Evolutionary conservation across 768 basidiomycete species (phyloP).

Genomic region (Galerina sulciceps): DNA sequence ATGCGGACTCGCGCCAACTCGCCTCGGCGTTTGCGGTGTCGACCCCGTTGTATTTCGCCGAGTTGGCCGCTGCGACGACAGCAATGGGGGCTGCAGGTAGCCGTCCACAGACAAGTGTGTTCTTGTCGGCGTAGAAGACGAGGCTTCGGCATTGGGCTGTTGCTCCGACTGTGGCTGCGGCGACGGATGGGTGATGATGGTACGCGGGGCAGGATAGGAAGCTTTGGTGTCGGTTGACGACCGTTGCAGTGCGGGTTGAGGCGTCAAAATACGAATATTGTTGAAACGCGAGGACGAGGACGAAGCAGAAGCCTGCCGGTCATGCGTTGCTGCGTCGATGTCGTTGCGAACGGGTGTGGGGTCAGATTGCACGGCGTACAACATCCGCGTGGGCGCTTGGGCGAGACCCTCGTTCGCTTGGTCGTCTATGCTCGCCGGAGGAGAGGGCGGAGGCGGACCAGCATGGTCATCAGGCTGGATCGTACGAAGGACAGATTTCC

Average conservation of each 20-base stretch:
- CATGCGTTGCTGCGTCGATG: not conserved
- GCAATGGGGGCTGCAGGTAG: constrained; percentile 56
- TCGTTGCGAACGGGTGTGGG: not conserved
- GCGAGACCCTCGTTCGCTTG: constrained; percentile 16
- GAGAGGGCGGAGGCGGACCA: constrained; percentile 64
- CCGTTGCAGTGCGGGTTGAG: constrained; percentile 37
- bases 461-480: constrained; percentile 22
- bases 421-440: constrained; percentile 39
- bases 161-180: constrained; percentile 19
- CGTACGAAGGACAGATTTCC: constrained; percentile 35
- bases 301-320: not conserved
- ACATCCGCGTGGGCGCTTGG: constrained; percentile 2
- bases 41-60: constrained; percentile 79
- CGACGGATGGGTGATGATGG: constrained; percentile 23
- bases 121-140: constrained; percentile 14
- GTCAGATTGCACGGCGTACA: not conserved
- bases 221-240: constrained; percentile 56
- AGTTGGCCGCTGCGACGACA: constrained; percentile 39
- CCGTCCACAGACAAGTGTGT: constrained; percentile 40
- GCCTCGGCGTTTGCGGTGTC: constrained; percentile 25
- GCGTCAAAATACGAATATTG: not conserved
- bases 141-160: constrained; percentile 15
- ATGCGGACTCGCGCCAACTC: constrained; percentile 18
- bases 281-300: not conserved
- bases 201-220: constrained; percentile 29